Percentiles rank a stretch among this genome's conserved stretches.
Evolutionary conservation across 2,329 filamentous ascomycete species (phyloP).

Genomic region (Hypoxylon sp.): DNA sequence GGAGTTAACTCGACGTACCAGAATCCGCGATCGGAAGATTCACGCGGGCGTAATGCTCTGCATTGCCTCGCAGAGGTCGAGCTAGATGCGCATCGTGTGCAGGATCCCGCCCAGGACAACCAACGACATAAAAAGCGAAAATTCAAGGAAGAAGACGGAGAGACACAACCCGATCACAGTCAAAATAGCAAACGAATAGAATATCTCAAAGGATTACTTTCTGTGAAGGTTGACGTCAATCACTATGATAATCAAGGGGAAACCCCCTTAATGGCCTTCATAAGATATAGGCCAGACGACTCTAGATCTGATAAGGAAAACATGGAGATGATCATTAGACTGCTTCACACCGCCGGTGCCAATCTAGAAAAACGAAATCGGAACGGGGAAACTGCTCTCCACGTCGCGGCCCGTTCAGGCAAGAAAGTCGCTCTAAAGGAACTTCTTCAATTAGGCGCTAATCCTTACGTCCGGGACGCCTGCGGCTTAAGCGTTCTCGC

Average conservation of each 20-base stretch:
- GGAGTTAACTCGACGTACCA: constrained; percentile 41
- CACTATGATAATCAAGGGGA: constrained; percentile 67
- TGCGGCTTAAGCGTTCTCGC: constrained; percentile 63
- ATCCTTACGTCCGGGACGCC: constrained; percentile 63
- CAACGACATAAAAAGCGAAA: constrained; percentile 57
- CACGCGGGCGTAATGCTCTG: constrained; percentile 68
- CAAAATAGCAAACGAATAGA: constrained; percentile 40
- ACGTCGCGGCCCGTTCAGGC: constrained; percentile 68
- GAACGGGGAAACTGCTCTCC: constrained; percentile 68
- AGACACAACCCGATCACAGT: constrained; percentile 30
- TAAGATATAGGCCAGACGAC: constrained; percentile 61
- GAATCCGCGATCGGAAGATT: constrained; percentile 58
- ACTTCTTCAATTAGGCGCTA: constrained; percentile 64
- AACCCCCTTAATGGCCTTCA: constrained; percentile 71
- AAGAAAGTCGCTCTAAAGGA: constrained; percentile 67
- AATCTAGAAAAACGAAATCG: constrained; percentile 67
- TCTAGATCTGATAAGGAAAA: constrained; percentile 64
- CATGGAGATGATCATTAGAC: constrained; percentile 61
- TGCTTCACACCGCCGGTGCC: constrained; percentile 61
- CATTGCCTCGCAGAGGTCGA: constrained; percentile 71
- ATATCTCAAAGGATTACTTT: constrained; percentile 54
- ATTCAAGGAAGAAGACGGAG: constrained; percentile 48
- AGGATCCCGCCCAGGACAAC: constrained; percentile 44
- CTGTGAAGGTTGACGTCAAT: constrained; percentile 63
- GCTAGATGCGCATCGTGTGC: constrained; percentile 56